A percentile compares a stretch with the other conserved stretches of the same genome.
phyloP scores from a whole-genome alignment of 371 early-diverging fungal species.

The Apophysomyces variabilis region DNA sequence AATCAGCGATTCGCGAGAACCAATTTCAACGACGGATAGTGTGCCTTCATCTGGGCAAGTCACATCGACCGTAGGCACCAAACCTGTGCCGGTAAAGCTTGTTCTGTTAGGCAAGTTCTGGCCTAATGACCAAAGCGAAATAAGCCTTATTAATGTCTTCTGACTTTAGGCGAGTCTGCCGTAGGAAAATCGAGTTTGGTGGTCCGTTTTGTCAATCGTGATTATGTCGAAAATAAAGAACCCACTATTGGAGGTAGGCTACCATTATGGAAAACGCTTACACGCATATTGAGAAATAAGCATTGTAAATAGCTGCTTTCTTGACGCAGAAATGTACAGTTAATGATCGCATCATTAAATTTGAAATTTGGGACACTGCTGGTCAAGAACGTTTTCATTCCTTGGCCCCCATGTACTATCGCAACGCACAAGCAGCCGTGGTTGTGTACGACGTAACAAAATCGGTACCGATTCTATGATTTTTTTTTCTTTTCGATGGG shows the following conservation, averaged over 20 bases:
- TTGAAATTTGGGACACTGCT: slow-evolving; percentile 96
- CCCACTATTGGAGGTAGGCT: slow-evolving; percentile 92
- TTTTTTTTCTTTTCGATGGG: slow-evolving; percentile 26
- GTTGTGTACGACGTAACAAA: slow-evolving; percentile 97
- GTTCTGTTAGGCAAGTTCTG: slow-evolving; percentile 25
- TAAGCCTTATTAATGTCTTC: not conserved
- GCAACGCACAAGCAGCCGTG: slow-evolving; percentile 96
- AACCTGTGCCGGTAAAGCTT: slow-evolving; percentile 23
- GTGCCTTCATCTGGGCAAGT: not conserved
- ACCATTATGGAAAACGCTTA: no score
- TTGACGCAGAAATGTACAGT: slow-evolving; percentile 73
- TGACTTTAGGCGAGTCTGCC: slow-evolving; percentile 77
- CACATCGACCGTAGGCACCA: not conserved
- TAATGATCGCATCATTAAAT: slow-evolving; percentile 75
- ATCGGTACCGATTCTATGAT: slow-evolving; percentile 43
- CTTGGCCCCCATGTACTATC: slow-evolving; percentile 99
- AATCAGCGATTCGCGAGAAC: not conserved
- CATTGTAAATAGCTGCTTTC: slow-evolving; percentile 70
- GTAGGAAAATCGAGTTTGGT: slow-evolving; percentile 87
- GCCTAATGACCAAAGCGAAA: not conserved
- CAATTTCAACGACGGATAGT: not conserved
- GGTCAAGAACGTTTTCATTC: slow-evolving; percentile 91
- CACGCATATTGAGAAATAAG: not conserved
- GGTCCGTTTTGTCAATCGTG: slow-evolving; percentile 90
- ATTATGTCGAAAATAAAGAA: slow-evolving; percentile 95